Base-by-base conservation (phyloP, 2,329 filamentous ascomycete genomes). In the Fusarium fujikuroi region DNA sequence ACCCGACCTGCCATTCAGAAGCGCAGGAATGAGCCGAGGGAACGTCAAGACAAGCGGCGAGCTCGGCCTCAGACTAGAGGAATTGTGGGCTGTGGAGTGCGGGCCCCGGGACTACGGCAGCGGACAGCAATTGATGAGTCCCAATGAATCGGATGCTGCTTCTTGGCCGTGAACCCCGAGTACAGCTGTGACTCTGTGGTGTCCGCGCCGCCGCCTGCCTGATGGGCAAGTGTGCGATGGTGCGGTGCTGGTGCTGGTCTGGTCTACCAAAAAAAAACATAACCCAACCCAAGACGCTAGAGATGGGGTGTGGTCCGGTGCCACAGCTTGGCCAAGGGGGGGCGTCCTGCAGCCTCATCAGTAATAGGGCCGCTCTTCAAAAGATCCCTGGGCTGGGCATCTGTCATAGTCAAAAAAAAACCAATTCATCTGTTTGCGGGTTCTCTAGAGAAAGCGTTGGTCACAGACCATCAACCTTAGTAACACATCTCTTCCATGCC, bases 61-160 rank as follows among this genome's bases (percentile, higher is more conserved):
- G 71, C 63, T 74, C 66, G 63, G 64, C 44, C 60, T 63, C 36
- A 54, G 56, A 63, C 68, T 44, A 73, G 59, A 61, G 70, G 49
- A 46, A 63, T 66, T 74, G 71, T 74, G 72, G 72, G 59, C 32
- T 62, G 67, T 74, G 71, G 67, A 74, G 71, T 63, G 68, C 71
- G 72, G 71, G 71, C 71, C 61, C 68, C 68, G 72, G 71, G 63
- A 74, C 71, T 74, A 74, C 71, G 72, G 72, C 71, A 74, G 72
- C 71, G 71, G 68, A 52, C 70, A 72, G 59, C 67, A 74, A 52
- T 64, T 63, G 53, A 66, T 54, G 71, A 68, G 50, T 72, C 59
- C 70, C 63, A 71, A 74, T 74, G 58, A 60, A 74, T 74, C 68
- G 71, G 67, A 65, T 43, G 47, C 67, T 74, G 57, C 19, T 57